phyloP scores from a whole-genome alignment of 768 basidiomycete genomes.

The Brasilioporus rufonigricans region DNA sequence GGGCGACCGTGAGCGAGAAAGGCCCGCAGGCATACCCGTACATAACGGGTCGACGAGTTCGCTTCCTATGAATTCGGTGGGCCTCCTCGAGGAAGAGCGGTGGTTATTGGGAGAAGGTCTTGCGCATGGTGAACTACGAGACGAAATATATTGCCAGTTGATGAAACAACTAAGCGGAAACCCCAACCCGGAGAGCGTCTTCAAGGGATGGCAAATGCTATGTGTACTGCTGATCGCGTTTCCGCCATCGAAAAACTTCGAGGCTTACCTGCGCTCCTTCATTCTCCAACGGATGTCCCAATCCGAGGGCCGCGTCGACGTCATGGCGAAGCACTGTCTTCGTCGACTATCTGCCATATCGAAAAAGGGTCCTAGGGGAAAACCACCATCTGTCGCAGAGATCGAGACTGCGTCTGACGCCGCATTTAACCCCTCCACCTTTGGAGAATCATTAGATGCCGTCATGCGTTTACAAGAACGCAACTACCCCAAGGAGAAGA shows the following conservation, averaged over 20 bases:
- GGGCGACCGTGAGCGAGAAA: slow-evolving; percentile 85
- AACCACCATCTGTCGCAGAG: slow-evolving; percentile 76
- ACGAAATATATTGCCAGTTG: slow-evolving; percentile 91
- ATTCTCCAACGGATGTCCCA: slow-evolving; percentile 65
- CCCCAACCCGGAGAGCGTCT: slow-evolving; percentile 77
- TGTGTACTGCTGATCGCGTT: slow-evolving; percentile 91
- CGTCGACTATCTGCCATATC: slow-evolving; percentile 72
- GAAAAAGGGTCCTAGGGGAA: slow-evolving; percentile 83
- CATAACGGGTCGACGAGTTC: slow-evolving; percentile 43
- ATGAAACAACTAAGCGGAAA: slow-evolving; percentile 91
- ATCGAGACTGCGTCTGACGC: slow-evolving; percentile 95
- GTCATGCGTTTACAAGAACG: slow-evolving; percentile 83
- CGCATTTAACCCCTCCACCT: slow-evolving; percentile 93
- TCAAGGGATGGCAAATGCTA: slow-evolving; percentile 91
- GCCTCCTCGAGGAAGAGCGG: slow-evolving; percentile 77
- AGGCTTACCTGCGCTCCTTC: slow-evolving; percentile 78
- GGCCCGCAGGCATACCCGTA: slow-evolving; percentile 46
- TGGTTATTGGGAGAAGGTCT: slow-evolving; percentile 84
- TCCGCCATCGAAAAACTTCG: slow-evolving; percentile 91
- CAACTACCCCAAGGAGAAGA: slow-evolving; percentile 79
- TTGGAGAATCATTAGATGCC: slow-evolving; percentile 85
- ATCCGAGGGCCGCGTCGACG: slow-evolving; percentile 74
- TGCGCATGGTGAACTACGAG: slow-evolving; percentile 77
- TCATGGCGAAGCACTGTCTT: slow-evolving; percentile 91
- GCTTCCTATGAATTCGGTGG: slow-evolving; percentile 39